Evolutionary conservation across 75 land plant species (phyloP), one percentile per base, ranked within the genome.

Genomic region (Pinus albicaulis): DNA sequence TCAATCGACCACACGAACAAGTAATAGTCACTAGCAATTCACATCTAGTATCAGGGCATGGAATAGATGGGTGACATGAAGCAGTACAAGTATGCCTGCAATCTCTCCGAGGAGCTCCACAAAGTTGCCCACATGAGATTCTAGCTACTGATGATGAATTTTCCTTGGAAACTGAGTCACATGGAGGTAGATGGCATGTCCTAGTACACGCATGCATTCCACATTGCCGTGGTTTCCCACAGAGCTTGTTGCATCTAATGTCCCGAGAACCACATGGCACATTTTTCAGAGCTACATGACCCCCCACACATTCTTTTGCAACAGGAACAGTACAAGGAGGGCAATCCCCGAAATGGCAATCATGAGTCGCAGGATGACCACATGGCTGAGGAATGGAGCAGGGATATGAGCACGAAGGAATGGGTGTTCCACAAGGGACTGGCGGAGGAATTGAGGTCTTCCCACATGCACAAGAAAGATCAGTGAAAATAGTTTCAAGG

Each of bases 251-350:
- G 83, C 99, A 98, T 72, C 89, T 88, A 2, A 98, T 98, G 74
- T 95, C 99, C 71, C 80, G 90, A 14, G 99, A 98, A 15, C 99
- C 98, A 79, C 99, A 98, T n/a, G 98, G 98, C 15, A 98, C 88
- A 73, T 93, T 95, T 77, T 92, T 87, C 63, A 98, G 77, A 41
- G 86, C 71, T 8, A 98, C 98, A 84, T 98, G 99, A 44, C 87
- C 86, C 5, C 99, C 99, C 34, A 95, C 82, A 78, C 99, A 98
- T 61, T 92, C 94, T 86, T 98, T 98, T 28, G 91, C 84, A 19
- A 91, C 79, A 44, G 92, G 89, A 8, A 88, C 90, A 20, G 95
- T 74, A 80, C 99, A 98, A 56, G 98, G 99, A 25, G 98, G 99
- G 76, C 99, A 98, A 20, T 94, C 98, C 20, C 99, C 96, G 79